Evolutionary conservation across 106 monocot species (phyloP).

Genomic region (Ottelia alismoides): DNA sequence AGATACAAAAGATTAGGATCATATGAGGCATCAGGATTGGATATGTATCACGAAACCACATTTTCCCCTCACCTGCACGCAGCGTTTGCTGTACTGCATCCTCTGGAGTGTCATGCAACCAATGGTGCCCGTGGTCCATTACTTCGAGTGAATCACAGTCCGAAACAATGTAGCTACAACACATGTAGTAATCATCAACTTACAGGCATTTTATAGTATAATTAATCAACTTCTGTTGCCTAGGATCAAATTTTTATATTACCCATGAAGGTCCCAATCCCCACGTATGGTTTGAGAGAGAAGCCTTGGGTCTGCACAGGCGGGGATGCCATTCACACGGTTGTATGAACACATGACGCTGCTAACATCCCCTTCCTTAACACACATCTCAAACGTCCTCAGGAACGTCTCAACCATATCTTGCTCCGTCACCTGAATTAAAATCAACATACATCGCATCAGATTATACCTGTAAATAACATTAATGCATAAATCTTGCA

Average conservation of each 20-base stretch:
- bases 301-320: conserved; percentile 1
- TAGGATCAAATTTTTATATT: neutral
- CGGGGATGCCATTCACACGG: conserved; percentile 2
- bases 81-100: conserved; percentile 4
- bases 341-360: conserved; percentile 7
- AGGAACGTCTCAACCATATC: conserved; percentile 6
- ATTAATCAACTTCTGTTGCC: too few species aligned
- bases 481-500: too few species aligned
- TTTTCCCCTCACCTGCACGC: neutral
- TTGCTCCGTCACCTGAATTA: conserved; percentile 7
- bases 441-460: neutral
- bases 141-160: conserved; percentile 19
- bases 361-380: conserved; percentile 1
- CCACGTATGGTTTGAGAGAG: neutral
- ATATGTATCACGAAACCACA: too few species aligned
- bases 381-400: neutral
- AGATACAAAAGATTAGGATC: neutral
- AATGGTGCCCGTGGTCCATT: neutral
- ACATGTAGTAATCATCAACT: too few species aligned
- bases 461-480: too few species aligned
- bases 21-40: neutral
- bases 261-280: conserved; percentile 8
- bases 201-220: too few species aligned
- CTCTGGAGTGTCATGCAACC: neutral
- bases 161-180: conserved; percentile 24